A percentile compares a stretch with the other conserved stretches of the same genome.
Conservation (phyloP, 2,329 filamentous ascomycete genomes). For the Aspergillus sp. region DNA sequence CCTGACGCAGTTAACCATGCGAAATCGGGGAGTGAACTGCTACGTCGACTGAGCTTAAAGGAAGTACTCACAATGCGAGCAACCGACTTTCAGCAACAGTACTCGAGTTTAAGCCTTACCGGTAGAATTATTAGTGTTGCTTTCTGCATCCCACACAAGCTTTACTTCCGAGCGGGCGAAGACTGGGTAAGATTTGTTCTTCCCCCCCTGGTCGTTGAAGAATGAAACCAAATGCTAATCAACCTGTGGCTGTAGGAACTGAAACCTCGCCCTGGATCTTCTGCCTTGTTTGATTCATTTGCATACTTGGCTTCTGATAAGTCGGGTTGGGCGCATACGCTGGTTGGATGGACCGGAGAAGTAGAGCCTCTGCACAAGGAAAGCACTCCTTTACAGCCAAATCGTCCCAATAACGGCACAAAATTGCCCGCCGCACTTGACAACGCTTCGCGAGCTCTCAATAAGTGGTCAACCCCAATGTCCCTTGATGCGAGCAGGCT, state of each 20-base stretch:
- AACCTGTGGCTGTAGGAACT: conserved; percentile 58
- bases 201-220: not conserved
- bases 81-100: conserved; percentile 54
- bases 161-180: conserved; percentile 52
- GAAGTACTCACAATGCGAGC: conserved; percentile 44
- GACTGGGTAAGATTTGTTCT: conserved; percentile 52
- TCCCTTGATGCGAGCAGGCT: conserved; percentile 65
- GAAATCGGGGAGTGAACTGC: conserved; percentile 49
- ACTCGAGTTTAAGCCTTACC: conserved; percentile 59
- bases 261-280: conserved; percentile 77
- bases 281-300: conserved; percentile 89
- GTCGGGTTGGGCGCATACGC: conserved; percentile 84
- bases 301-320: conserved; percentile 80
- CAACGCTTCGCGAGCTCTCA: conserved; percentile 51
- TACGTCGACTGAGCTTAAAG: conserved; percentile 53
- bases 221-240: conserved; percentile 7
- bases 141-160: conserved; percentile 63
- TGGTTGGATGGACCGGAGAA: conserved; percentile 95
- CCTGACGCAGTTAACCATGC: conserved; percentile 46
- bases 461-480: conserved; percentile 75
- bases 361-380: conserved; percentile 53
- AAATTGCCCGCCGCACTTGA: conserved; percentile 32
- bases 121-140: conserved; percentile 64
- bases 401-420: conserved; percentile 26
- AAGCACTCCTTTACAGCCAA: conserved; percentile 30